Evolutionary conservation across 225 moss, liverwort and hornwort species (phyloP).

Genomic region (Marchantia paleacea): DNA sequence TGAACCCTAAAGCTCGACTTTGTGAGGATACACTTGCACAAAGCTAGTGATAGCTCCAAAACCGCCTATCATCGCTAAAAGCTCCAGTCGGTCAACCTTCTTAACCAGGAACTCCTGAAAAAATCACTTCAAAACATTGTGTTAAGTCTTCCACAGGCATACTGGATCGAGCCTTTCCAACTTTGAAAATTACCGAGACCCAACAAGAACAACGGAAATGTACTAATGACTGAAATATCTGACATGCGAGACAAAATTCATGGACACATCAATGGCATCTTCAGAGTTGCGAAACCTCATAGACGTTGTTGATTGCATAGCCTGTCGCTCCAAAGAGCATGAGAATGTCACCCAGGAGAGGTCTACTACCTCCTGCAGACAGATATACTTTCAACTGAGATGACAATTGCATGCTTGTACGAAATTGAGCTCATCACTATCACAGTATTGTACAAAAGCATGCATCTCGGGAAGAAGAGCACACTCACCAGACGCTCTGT

Average conservation of each 20-base stretch:
- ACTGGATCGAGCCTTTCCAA: background rate
- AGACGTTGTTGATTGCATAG: slow-evolving; percentile 77
- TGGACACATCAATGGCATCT: background rate
- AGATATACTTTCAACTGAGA: background rate
- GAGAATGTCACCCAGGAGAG: slow-evolving; percentile 64
- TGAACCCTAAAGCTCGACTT: no score
- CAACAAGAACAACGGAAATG: background rate
- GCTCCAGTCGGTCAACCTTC: slow-evolving; percentile 72
- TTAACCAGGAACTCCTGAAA: slow-evolving; percentile 77
- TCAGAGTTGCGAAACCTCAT: slow-evolving; percentile 45
- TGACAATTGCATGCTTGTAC: background rate
- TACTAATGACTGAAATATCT: background rate
- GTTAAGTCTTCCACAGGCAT: background rate
- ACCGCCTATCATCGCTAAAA: slow-evolving; percentile 64
- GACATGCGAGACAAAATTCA: background rate
- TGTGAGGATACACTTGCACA: slow-evolving; percentile 64
- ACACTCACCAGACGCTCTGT: slow-evolving; percentile 34
- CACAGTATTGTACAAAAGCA: background rate
- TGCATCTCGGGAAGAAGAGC: background rate
- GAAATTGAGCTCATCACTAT: background rate
- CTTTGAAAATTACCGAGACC: background rate
- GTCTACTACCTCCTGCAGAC: slow-evolving; percentile 49
- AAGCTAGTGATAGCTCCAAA: slow-evolving; percentile 76
- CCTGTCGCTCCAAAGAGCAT: slow-evolving; percentile 59
- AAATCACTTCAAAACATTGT: background rate